Evolutionary conservation across 768 basidiomycete genomes (phyloP).

Genomic region (Psilocybe azurescens): DNA sequence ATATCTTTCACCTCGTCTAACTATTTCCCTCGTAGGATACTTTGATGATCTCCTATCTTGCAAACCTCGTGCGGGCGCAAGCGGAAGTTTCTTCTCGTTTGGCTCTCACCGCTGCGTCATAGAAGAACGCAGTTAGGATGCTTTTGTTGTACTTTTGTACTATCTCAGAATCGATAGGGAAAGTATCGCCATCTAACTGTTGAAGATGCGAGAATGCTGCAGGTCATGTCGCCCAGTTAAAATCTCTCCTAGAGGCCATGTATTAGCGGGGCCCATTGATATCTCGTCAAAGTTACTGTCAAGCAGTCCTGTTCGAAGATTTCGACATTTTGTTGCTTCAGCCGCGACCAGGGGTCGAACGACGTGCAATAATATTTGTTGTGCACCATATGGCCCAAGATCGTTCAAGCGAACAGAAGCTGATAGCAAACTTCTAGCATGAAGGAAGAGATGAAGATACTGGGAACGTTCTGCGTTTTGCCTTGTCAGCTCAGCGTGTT

Average conservation of each 20-base stretch:
- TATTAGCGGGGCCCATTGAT: slow-evolving; percentile 75
- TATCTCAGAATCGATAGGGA: slow-evolving; percentile 19
- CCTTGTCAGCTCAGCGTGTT: slow-evolving; percentile 2
- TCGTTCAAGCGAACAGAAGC: slow-evolving; percentile 92
- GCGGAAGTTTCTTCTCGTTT: slow-evolving; percentile 90
- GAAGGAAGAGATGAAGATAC: slow-evolving; percentile 92
- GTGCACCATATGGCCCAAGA: slow-evolving; percentile 91
- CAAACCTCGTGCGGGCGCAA: slow-evolving; percentile 91
- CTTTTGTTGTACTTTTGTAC: slow-evolving; percentile 18
- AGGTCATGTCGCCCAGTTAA: slow-evolving; percentile 89
- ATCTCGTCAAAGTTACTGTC: slow-evolving; percentile 43
- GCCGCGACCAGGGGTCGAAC: slow-evolving; percentile 69
- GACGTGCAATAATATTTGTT: slow-evolving; percentile 82
- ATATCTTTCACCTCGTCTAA: slow-evolving; percentile 12
- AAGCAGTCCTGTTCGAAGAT: slow-evolving; percentile 54
- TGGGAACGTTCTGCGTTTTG: slow-evolving; percentile 69
- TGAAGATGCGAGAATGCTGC: slow-evolving; percentile 97
- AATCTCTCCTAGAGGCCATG: slow-evolving; percentile 97
- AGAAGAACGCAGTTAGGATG: slow-evolving; percentile 23
- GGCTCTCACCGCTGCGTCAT: slow-evolving; percentile 67
- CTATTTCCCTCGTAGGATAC: slow-evolving; percentile 64
- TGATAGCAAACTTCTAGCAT: slow-evolving; percentile 87
- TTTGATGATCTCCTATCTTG: slow-evolving; percentile 93
- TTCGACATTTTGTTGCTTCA: slow-evolving; percentile 49
- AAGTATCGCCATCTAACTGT: slow-evolving; percentile 55